Percentiles rank a stretch among this genome's conserved stretches.
Conservation (phyloP, 192 early-diverging fungal species). For the Phlyctochytrium arcticum region DNA sequence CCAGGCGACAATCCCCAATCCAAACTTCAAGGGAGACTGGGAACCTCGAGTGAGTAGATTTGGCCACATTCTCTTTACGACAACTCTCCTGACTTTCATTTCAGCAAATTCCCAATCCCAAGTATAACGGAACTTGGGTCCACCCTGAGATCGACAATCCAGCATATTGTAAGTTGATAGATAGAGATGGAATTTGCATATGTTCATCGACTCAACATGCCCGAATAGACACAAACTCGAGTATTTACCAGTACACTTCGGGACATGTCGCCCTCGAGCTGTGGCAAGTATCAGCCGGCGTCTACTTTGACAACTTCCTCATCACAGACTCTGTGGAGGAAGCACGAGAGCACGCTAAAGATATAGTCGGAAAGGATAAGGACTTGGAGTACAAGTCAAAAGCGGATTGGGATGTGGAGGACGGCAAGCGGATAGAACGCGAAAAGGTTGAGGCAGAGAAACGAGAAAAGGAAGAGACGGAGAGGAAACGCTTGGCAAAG, state of each 20-base stretch:
- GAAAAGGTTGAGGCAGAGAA: slow-evolving; percentile 14
- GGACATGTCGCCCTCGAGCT: slow-evolving; percentile 47
- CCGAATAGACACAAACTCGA: no score
- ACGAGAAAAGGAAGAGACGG: slow-evolving; percentile 19
- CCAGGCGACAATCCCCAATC: slow-evolving; percentile 40
- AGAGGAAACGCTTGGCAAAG: slow-evolving; percentile 13
- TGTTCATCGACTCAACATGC: no score
- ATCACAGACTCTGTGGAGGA: slow-evolving; percentile 49
- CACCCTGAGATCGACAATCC: slow-evolving; percentile 45
- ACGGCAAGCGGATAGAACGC: slow-evolving; percentile 13
- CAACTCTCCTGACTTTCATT: not conserved
- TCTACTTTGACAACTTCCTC: slow-evolving; percentile 52
- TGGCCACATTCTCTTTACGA: no score
- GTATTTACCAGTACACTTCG: slow-evolving; percentile 28
- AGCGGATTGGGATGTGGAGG: slow-evolving; percentile 23
- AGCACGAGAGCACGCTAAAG: slow-evolving; percentile 38
- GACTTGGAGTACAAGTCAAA: slow-evolving; percentile 1
- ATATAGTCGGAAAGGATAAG: slow-evolving; percentile 3
- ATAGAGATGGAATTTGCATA: no score
- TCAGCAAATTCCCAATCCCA: slow-evolving; percentile 45
- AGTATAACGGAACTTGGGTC: slow-evolving; percentile 46
- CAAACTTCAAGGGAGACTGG: slow-evolving; percentile 48
- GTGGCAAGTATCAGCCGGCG: slow-evolving; percentile 51
- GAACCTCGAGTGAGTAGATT: slow-evolving; percentile 28
- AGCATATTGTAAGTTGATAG: slow-evolving; percentile 23